Base-by-base conservation (phyloP, 2,329 filamentous ascomycete species). In the Coccinonectria pachysandricola region DNA sequence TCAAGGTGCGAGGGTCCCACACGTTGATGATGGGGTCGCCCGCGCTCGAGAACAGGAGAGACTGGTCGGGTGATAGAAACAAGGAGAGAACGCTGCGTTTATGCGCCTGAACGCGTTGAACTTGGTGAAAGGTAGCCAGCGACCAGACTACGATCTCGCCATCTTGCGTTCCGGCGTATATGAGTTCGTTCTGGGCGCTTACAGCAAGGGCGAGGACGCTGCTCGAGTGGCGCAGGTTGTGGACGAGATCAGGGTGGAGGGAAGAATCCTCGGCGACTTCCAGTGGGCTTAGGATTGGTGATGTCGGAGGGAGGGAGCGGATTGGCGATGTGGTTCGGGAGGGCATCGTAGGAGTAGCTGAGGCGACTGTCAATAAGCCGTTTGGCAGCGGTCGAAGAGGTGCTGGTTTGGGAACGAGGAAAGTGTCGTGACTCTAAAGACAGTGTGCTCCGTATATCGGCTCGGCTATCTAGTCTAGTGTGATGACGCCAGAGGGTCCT, bases 1-100 rank as follows among this genome's bases (percentile, higher is more conserved):
- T 71, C 52, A 94, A 76, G 5, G 75, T 79, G 21, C 63, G 67
- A 2, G 87, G 82, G 43, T 76, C 79, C 91, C 91, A 98, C 21
- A 93, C 84, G 52, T 93, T 95, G 49, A 96, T 79, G 32, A 95
- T 80, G 2, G 88, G 83, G 49, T 98, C 91, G 40, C 86, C 87
- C 7, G 86, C 88, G 43, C 82, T 92, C 8, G 88, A 96, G 54
- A 98, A 88, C 7, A 98, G 71, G 15, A 93, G 65, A 10, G 65
- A 65, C 36, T 74, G 65, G 52, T 92, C 78, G 26, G 75, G 68
- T 7, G 83, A 87, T 14, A 98, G 65, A 49, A 76, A 81, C 3
- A 98, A 68, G 31, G 79, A 85, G 24, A 98, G 73, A 12, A 98
- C 82, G 48, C 85, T 93, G 29, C 91, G 83, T 49, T 84, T 80